These are phyloP conservation scores for Metarhizium guizhouense DNA, from an alignment of 2,329 filamentous ascomycete genomes.

Conservation along the genomic window DNA sequence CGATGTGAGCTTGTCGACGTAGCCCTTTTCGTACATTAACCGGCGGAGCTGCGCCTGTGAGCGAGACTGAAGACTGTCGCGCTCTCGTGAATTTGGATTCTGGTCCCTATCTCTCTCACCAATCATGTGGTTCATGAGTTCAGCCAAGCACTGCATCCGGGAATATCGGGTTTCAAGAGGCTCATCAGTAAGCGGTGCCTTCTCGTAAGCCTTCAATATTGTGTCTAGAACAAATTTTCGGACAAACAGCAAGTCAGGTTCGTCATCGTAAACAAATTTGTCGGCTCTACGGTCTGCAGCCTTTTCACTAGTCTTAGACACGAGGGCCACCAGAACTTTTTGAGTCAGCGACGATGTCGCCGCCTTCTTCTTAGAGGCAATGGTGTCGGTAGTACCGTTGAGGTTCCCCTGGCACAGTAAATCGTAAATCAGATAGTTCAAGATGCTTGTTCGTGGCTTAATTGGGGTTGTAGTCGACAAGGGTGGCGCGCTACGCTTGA, in stretches of 20 bases:
- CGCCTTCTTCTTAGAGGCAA: slow-evolving; percentile 72
- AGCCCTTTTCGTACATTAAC: slow-evolving; percentile 98
- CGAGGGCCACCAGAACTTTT: slow-evolving; percentile 75
- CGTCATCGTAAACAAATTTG: slow-evolving; percentile 61
- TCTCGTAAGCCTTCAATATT: slow-evolving; percentile 83
- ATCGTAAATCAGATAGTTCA: slow-evolving; percentile 87
- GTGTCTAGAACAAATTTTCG: slow-evolving; percentile 93
- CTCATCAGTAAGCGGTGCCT: slow-evolving; percentile 71
- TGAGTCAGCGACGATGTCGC: slow-evolving; percentile 82
- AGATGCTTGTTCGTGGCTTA: slow-evolving; percentile 82
- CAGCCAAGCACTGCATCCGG: slow-evolving; percentile 75
- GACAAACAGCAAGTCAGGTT: slow-evolving; percentile 80
- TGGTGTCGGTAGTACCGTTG: slow-evolving; percentile 62
- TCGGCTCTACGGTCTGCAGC: slow-evolving; percentile 47
- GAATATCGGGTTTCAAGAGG: slow-evolving; percentile 79
- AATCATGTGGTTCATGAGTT: slow-evolving; percentile 89
- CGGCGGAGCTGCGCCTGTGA: slow-evolving; percentile 81
- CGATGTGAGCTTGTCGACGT: slow-evolving; percentile 76
- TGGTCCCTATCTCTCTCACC: slow-evolving; percentile 64
- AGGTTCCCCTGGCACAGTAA: slow-evolving; percentile 55
- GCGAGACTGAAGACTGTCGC: slow-evolving; percentile 31
- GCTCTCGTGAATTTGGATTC: slow-evolving; percentile 29
- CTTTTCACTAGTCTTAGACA: slow-evolving; percentile 78
- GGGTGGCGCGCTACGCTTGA: slow-evolving; percentile 84
- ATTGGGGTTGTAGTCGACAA: slow-evolving; percentile 79